Conservation (phyloP, 2,329 filamentous ascomycete genomes). For the Paraphoma chrysanthemicola region DNA sequence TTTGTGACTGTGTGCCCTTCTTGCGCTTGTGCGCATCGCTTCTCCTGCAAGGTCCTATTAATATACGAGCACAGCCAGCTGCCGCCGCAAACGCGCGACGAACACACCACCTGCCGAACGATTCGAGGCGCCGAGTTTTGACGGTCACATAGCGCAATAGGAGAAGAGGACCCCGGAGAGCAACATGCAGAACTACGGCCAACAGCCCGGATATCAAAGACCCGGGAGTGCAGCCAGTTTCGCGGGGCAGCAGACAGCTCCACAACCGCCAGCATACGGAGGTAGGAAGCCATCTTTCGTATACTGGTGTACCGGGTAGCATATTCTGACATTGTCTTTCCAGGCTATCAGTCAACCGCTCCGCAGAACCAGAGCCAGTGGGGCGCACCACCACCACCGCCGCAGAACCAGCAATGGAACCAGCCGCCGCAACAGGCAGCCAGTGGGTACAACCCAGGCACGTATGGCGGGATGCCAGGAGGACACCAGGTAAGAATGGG, state of each 20-base stretch:
- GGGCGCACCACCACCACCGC: conserved; percentile 30
- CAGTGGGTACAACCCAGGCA: conserved; percentile 39
- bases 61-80: conserved; percentile 20
- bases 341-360: conserved; percentile 32
- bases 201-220: conserved; percentile 34
- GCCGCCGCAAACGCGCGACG: conserved; percentile 4
- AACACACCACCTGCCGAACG: neutral
- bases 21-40: conserved; percentile 13
- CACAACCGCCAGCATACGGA: conserved; percentile 37
- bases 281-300: conserved; percentile 19
- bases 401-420: conserved; percentile 31
- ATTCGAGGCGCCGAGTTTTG: neutral
- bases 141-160: neutral
- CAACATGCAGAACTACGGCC: conserved; percentile 45
- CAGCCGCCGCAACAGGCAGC: conserved; percentile 29
- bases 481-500: conserved; percentile 7
- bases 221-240: conserved; percentile 42
- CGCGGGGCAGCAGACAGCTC: conserved; percentile 29
- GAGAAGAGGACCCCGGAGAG: neutral
- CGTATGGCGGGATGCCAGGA: conserved; percentile 43
- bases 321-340: conserved; percentile 12
- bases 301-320: neutral
- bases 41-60: conserved; percentile 17
- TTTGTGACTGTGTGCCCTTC: conserved; percentile 16
- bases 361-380: conserved; percentile 40